Evolutionary conservation across 345 rosid genomes (phyloP), one percentile per base, ranked within the genome.

Genomic region (Orychophragmus violaceus): DNA sequence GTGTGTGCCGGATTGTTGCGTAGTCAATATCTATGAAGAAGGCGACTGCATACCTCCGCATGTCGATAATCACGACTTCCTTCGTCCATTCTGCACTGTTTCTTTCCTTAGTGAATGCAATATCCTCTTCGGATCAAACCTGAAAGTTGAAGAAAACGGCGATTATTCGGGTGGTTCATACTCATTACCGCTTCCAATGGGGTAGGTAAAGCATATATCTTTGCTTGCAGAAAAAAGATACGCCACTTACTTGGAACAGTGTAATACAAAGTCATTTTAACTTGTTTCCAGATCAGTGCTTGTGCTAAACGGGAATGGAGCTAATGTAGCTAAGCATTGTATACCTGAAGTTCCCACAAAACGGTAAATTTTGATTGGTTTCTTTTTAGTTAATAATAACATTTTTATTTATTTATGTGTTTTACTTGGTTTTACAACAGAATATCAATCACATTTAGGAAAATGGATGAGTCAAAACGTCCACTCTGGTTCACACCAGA

Each of bases 401-500:
- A 32, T 7, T 57, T 4, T 22, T 29, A 17, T 30, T 32, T 22
- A 27, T 57, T 58, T 45, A 56, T 54, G 25, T 6, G 16, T 46
- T 46, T 19, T 36, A 4, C 30, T 54, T 13, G 18, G 8, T 2
- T 49, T 8, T 48, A 46, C 11, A 12, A 46, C 62, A 92, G 98
- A 86, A 86, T 92, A 79, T 92, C 98, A 13, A 86, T 92, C 48
- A 92, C 98, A 35, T 89, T 92, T 70, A 84, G 97, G 70, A 92
- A 79, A 82, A 87, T 92, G 98, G 89, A 87, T 24, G 87, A 83
- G 53, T 70, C 78, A 5, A 92, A 87, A 80, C 69, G 78, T 60
- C 97, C 97, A n/a, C 8, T 21, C 9, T 75, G 83, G 44, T 86
- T 75, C 76, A 58, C 74, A 49, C 86, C 86, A 22, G 98, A 86